A percentile compares a stretch with the other conserved stretches of the same genome.
phyloP scores from a whole-genome alignment of 257 asterid genomes.

The Coffea eugenioides region DNA sequence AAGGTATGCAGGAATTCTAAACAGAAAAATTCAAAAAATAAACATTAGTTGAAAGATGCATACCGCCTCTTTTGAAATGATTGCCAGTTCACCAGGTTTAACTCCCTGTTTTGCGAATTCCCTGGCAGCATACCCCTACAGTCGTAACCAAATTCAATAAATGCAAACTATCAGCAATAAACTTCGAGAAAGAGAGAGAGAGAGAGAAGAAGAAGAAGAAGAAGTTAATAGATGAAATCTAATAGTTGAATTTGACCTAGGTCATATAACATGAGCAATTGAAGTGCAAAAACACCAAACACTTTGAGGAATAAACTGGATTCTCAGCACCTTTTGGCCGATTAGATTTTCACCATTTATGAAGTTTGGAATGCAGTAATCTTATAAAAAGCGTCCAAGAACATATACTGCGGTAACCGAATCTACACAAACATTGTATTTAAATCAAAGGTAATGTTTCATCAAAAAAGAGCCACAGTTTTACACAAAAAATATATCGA shows the following conservation, averaged over 20 bases:
- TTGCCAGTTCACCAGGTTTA: slow-evolving; percentile 78
- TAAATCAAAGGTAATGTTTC: neutral
- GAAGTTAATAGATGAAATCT: neutral
- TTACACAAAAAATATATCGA: too few relatives aligned
- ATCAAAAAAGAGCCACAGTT: neutral
- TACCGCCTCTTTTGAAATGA: slow-evolving; percentile 96
- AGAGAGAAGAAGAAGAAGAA: too few relatives aligned
- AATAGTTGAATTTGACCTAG: neutral
- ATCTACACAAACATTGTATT: neutral
- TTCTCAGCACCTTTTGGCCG: too few relatives aligned
- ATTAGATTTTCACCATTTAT: neutral
- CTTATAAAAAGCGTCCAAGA: neutral
- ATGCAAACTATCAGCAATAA: neutral
- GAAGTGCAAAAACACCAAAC: neutral
- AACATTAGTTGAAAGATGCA: slow-evolving; percentile 19
- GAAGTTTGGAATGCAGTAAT: neutral
- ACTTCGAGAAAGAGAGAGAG: too few relatives aligned
- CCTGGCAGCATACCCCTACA: slow-evolving; percentile 95
- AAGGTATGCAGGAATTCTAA: neutral
- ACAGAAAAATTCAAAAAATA: neutral
- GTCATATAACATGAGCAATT: neutral
- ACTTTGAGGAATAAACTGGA: slow-evolving; percentile 3
- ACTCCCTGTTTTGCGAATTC: slow-evolving; percentile 95
- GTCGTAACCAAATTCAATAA: neutral
- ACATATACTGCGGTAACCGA: neutral